Conservation (phyloP, 345 rosid genomes). For the Boechera divaricarpa region DNA sequence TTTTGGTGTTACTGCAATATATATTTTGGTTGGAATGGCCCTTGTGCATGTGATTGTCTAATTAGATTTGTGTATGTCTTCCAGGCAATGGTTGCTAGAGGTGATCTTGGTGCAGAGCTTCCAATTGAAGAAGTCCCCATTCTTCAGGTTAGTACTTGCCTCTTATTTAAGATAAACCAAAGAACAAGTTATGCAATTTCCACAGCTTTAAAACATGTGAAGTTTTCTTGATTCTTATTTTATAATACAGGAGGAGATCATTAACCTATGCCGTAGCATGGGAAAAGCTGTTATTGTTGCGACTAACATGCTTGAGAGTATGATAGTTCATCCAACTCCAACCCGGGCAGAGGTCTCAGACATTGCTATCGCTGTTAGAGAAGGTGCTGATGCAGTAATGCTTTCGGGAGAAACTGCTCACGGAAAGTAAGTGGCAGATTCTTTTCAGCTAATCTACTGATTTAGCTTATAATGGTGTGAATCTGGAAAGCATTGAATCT, state of each 20-base stretch:
- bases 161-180: slow-evolving; percentile 25
- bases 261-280: slow-evolving; percentile 94
- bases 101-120: slow-evolving; percentile 99
- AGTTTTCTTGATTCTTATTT: not conserved
- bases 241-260: slow-evolving; percentile 77
- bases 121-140: slow-evolving; percentile 99
- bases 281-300: slow-evolving; percentile 99
- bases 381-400: slow-evolving; percentile 98
- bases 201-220: slow-evolving; percentile 6
- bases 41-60: slow-evolving; percentile 18
- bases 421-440: slow-evolving; percentile 72
- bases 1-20: not conserved
- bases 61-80: slow-evolving; percentile 29
- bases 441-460: not conserved
- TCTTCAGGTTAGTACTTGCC: slow-evolving; percentile 69
- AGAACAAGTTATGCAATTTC: slow-evolving; percentile 21
- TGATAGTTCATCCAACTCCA: slow-evolving; percentile 99
- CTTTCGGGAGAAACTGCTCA: slow-evolving; percentile 99
- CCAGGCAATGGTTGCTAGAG: slow-evolving; percentile 99
- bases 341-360: slow-evolving; percentile 99
- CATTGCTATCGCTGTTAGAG: slow-evolving; percentile 97
- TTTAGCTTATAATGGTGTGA: not conserved
- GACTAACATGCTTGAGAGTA: slow-evolving; percentile 99
- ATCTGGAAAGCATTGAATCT: slow-evolving; percentile 3
- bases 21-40: not conserved